Conservation (phyloP, 176 grass and related monocot genomes). For the Ananas comosus region DNA sequence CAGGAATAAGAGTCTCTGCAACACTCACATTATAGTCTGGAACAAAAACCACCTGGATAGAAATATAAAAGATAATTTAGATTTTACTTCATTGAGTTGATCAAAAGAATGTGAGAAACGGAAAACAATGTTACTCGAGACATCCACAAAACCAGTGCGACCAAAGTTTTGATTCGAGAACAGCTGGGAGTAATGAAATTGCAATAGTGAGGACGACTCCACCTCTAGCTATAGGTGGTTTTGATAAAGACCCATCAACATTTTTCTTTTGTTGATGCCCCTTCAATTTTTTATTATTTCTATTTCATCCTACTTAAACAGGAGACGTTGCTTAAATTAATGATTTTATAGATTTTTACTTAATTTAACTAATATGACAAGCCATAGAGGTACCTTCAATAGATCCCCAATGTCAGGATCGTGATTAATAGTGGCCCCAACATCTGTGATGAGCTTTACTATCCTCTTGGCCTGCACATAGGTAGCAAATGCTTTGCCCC, state of each 20-base stretch:
- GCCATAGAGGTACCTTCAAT: slow-evolving; percentile 60
- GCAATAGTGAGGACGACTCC: too few species aligned
- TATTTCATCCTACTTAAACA: too few species aligned
- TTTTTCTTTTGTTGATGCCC: too few species aligned
- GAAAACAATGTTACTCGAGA: neutral
- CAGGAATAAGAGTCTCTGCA: slow-evolving; percentile 83
- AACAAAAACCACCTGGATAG: slow-evolving; percentile 87
- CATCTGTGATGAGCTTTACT: slow-evolving; percentile 95
- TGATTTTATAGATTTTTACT: too few species aligned
- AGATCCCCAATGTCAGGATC: slow-evolving; percentile 87
- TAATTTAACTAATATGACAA: neutral
- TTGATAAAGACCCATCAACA: too few species aligned
- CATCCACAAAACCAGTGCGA: too few species aligned
- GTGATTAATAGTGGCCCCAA: slow-evolving; percentile 82
- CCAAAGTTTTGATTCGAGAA: too few species aligned
- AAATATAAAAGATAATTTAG: slow-evolving; percentile 17
- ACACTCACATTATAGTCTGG: slow-evolving; percentile 99
- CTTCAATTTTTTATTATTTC: too few species aligned
- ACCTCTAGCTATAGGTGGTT: too few species aligned
- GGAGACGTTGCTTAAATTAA: too few species aligned
- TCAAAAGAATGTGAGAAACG: slow-evolving; percentile 7
- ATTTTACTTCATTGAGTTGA: slow-evolving; percentile 10
- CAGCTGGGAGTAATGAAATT: too few species aligned
- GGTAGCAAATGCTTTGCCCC: slow-evolving; percentile 98
- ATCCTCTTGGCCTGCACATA: slow-evolving; percentile 96